phyloP scores from a whole-genome alignment of 2,329 filamentous ascomycete species.

The Fusarium ramigenum region DNA sequence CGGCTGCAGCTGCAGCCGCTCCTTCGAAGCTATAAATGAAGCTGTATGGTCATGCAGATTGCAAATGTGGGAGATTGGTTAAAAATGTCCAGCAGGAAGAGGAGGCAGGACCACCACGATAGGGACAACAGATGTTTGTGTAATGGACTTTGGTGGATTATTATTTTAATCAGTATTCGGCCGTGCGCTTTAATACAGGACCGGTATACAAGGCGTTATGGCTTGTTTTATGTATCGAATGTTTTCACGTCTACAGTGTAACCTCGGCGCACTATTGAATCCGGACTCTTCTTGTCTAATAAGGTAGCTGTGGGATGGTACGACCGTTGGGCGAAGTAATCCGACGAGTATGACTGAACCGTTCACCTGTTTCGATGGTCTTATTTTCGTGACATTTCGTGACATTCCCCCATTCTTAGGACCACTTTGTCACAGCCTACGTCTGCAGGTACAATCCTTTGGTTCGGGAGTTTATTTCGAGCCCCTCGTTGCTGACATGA shows the following conservation, averaged over 20 bases:
- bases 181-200: constrained; percentile 39
- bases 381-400: not conserved
- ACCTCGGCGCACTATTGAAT: not conserved
- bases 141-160: constrained; percentile 32
- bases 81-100: constrained; percentile 13
- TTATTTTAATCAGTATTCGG: constrained; percentile 39
- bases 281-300: not conserved
- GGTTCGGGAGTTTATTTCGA: not conserved
- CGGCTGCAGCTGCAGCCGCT: constrained; percentile 22
- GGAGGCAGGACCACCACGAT: constrained; percentile 15
- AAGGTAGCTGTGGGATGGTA: not conserved
- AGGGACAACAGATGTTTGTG: constrained; percentile 24
- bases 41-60: not conserved
- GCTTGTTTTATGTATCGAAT: constrained; percentile 31
- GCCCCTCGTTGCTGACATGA: not conserved
- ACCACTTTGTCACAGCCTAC: not conserved
- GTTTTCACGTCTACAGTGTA: not conserved
- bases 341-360: not conserved
- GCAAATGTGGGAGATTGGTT: not conserved
- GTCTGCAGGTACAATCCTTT: not conserved
- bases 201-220: constrained; percentile 41
- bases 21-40: constrained; percentile 29
- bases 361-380: not conserved
- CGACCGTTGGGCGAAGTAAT: constrained; percentile 6
- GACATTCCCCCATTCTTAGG: too few species aligned